Conservation (phyloP, 768 basidiomycete genomes). For the Serendipita indica region DNA sequence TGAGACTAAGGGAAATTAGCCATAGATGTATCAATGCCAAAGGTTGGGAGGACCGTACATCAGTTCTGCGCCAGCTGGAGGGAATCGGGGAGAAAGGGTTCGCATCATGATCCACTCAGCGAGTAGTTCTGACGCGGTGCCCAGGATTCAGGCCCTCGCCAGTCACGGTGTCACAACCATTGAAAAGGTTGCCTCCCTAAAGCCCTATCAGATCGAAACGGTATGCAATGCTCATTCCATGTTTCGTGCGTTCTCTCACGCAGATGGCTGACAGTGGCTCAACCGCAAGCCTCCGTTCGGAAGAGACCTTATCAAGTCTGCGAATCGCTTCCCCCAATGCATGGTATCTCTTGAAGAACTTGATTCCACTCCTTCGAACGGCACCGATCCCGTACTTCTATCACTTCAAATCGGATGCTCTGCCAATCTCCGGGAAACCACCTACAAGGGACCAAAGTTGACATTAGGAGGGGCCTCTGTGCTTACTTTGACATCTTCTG, state of each 20-base stretch:
- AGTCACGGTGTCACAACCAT: constrained; percentile 56
- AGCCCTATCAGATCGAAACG: constrained; percentile 46
- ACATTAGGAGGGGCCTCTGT: constrained; percentile 49
- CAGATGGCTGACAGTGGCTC: constrained; percentile 34
- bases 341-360: constrained; percentile 36
- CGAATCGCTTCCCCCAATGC: constrained; percentile 54
- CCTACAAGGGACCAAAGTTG: constrained; percentile 13
- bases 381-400: constrained; percentile 42
- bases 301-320: constrained; percentile 44
- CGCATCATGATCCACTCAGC: constrained; percentile 20
- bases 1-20: constrained; percentile 20
- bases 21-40: constrained; percentile 65
- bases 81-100: constrained; percentile 90
- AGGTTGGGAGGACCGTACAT: constrained; percentile 82
- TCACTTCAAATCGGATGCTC: constrained; percentile 43
- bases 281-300: constrained; percentile 68
- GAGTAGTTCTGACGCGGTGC: too few species aligned
- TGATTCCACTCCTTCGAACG: constrained; percentile 25
- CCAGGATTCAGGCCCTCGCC: constrained; percentile 44
- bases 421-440: constrained; percentile 23
- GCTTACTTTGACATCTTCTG: constrained; percentile 62
- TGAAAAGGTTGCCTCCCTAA: constrained; percentile 37
- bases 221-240: constrained; percentile 24
- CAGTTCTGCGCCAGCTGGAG: constrained; percentile 74
- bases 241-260: background rate